Conservation (phyloP, 768 basidiomycete species). For the Cystofilobasidium macerans region DNA sequence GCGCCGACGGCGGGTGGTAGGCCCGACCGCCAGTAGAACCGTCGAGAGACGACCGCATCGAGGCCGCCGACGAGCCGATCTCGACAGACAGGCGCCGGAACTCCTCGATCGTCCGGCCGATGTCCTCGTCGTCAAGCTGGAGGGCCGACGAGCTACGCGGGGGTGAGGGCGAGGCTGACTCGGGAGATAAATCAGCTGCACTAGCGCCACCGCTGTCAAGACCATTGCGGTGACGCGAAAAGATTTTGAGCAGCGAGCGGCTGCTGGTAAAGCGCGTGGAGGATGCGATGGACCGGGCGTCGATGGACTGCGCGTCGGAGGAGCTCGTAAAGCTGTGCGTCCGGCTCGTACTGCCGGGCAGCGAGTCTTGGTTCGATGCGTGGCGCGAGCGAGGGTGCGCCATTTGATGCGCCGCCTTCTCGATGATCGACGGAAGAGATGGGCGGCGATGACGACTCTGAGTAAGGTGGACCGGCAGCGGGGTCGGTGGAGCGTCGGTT, state of each 20-base stretch:
- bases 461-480: constrained; percentile 8
- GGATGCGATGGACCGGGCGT: constrained; percentile 14
- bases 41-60: neutral
- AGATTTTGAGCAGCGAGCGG: constrained; percentile 15
- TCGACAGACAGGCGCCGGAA: constrained; percentile 10
- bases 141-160: constrained; percentile 6
- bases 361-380: too few species aligned
- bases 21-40: neutral
- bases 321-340: neutral
- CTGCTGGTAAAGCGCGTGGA: neutral
- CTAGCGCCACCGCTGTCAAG: too few species aligned
- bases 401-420: constrained; percentile 39
- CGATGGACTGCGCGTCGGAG: constrained; percentile 9
- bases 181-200: constrained; percentile 4
- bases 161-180: constrained; percentile 17
- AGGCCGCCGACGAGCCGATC: constrained; percentile 2
- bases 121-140: constrained; percentile 17
- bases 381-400: constrained; percentile 23
- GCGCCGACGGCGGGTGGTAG: constrained; percentile 32
- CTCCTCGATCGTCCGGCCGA: constrained; percentile 18
- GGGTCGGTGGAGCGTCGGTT: constrained; percentile 11
- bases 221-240: constrained; percentile 1
- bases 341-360: neutral
- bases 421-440: constrained; percentile 41
- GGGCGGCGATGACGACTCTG: constrained; percentile 32